Base-by-base conservation (phyloP, 2,329 filamentous ascomycete species). In the Neobulgaria alba region DNA sequence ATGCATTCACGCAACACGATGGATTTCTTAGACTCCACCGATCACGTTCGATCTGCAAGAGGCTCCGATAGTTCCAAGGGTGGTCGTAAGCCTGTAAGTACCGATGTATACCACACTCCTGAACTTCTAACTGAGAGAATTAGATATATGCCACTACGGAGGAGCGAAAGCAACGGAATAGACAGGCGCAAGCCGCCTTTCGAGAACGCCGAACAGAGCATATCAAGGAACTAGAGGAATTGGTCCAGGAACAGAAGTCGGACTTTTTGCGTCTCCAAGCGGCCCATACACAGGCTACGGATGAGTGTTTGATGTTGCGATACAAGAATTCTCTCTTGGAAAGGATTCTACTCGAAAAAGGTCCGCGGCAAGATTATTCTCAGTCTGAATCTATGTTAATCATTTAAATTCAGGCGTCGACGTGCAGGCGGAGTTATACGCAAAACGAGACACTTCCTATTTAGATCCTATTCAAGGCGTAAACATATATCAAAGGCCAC, bases 241-340 rank as follows among this genome's bases (percentile, higher is more conserved):
- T 87, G 42, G 95, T 96, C 64, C 88, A 90, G 58, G 84, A 90
- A 54, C 89, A 95, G 69, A 89, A 95, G 66, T 85, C 90, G 56
- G 88, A 86, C 54, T 71, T 95, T 41, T 84, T 90, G 54, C 92
- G 79, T 57, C 73, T 95, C 43, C 88, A 95, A 65, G 82, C 89
- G 57, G 92, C 86, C 51, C 89, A 95, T 59, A 84, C 89, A 54
- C 88, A 78, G 55, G 88, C 90, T 40, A 87, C 89, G 43, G 90
- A 95, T 62, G 90, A 96, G 64, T 95, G 90, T 62, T 66, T 96
- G 59, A 95, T 96, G 89, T 73, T 96, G 56, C 82, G 90, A 39
- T 96, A 96, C 65, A 96, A 96, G 71, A 96, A 95, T 63, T 95
- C 90, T 33, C 70, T 96, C 36, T 75, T 96, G 19, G 90, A 96